These are phyloP conservation scores for Phialemonium atrogriseum DNA, from an alignment of 2,329 filamentous ascomycete genomes.

Conservation along the genomic window DNA sequence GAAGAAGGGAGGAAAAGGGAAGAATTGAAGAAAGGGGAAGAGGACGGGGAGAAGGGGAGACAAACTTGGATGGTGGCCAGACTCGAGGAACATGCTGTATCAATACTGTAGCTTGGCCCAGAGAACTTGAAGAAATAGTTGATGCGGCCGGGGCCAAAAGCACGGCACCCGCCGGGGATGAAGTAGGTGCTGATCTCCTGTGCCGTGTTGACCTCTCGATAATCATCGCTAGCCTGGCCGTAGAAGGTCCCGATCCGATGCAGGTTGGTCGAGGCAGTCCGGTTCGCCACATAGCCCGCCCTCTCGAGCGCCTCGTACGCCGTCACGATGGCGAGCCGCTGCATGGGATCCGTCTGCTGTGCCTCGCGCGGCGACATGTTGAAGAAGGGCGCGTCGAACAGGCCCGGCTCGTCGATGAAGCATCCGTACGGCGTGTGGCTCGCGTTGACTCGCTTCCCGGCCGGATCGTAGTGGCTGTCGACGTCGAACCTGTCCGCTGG, in stretches of 20 bases:
- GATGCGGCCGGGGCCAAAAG: slow-evolving; percentile 42
- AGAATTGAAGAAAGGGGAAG: too few species aligned
- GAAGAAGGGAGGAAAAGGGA: too few species aligned
- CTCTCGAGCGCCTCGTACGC: slow-evolving; percentile 76
- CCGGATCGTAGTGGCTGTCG: slow-evolving; percentile 57
- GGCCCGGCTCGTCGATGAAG: slow-evolving; percentile 60
- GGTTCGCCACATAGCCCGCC: slow-evolving; percentile 60
- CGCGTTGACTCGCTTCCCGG: slow-evolving; percentile 41
- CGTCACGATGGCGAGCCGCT: slow-evolving; percentile 63
- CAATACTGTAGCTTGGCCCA: slow-evolving; percentile 28
- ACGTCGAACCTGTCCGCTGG: slow-evolving; percentile 61
- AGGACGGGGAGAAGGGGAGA: too few species aligned
- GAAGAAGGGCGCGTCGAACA: slow-evolving; percentile 74
- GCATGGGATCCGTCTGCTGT: slow-evolving; percentile 66
- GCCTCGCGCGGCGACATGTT: slow-evolving; percentile 77
- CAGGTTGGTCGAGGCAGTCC: slow-evolving; percentile 54
- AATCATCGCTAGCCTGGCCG: slow-evolving; percentile 70
- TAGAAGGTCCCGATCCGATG: slow-evolving; percentile 64
- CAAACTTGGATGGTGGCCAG: slow-evolving; percentile 25
- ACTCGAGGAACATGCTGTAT: slow-evolving; percentile 31
- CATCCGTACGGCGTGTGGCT: slow-evolving; percentile 47
- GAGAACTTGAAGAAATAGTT: slow-evolving; percentile 34
- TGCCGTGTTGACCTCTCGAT: slow-evolving; percentile 64
- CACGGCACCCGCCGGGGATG: slow-evolving; percentile 41
- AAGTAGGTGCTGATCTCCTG: slow-evolving; percentile 56